Evolutionary conservation across 2,329 filamentous ascomycete species (phyloP).

Genomic region (Colletotrichum orchidophilum): DNA sequence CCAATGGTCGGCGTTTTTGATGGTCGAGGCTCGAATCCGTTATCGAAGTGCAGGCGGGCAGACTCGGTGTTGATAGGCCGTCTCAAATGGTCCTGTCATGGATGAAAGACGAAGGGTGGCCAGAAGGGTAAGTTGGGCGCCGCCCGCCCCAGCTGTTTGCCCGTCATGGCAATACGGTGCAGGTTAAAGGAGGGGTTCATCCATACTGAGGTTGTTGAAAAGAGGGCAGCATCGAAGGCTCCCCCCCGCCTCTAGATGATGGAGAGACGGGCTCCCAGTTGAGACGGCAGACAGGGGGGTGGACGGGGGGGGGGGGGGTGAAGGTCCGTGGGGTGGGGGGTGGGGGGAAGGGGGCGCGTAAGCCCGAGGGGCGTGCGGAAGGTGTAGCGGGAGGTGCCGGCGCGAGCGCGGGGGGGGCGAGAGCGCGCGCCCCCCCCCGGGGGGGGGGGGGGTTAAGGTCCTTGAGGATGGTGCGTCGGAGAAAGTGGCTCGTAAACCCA

Average conservation of each 20-base stretch:
- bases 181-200: neutral
- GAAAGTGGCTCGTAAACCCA: neutral
- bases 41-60: constrained; percentile 19
- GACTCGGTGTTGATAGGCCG: constrained; percentile 3
- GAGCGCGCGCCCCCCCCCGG: no score
- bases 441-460: neutral
- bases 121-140: neutral
- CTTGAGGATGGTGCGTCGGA: constrained; percentile 14
- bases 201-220: neutral
- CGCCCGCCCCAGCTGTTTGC: neutral
- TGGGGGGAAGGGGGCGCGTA: no score
- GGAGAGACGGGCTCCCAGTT: neutral
- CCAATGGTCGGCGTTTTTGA: constrained; percentile 4
- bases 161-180: neutral
- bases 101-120: neutral
- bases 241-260: neutral
- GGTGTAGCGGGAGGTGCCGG: no score
- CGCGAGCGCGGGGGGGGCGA: no score
- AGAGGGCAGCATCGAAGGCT: neutral
- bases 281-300: neutral
- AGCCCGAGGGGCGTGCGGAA: no score
- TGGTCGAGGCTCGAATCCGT: neutral
- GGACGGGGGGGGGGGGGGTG: neutral
- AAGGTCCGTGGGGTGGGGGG: no score
- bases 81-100: neutral